Base-by-base conservation (phyloP, 768 basidiomycete genomes). In the Kwoniella sp. region DNA sequence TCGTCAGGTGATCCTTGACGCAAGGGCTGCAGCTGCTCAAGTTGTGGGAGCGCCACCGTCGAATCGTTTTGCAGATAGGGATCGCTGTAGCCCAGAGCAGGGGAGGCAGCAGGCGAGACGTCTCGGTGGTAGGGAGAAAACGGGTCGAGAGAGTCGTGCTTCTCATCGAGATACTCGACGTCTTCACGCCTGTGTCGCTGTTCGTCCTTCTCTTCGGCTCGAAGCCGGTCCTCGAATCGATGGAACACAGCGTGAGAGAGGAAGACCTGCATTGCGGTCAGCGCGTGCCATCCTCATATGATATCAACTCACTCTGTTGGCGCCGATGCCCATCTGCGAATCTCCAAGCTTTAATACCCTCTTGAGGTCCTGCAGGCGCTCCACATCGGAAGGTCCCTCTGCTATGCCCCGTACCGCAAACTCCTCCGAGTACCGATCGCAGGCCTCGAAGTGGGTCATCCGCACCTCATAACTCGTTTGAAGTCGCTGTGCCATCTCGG, bases 221-320 rank as follows among this genome's bases (percentile, higher is more conserved):
- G 84, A 11, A 98, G 78, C 3, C 83, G 82, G 65, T 99, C 89
- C 69, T 98, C 93, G 15, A 98, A 81, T 2, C 79, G 77, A 57
- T 89, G 88, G 81, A 98, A 96, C 0, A 88, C 87, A 0, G 66
- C 57, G 64, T 92, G 90, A 0, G 85, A 87, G 3, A 99, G 75
- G 80, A 89, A 98, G 38, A 92, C 85, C 91, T 95, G 49, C 14
- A 22, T 23, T 38, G 39, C 46, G 50, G 38, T 29, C 25, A 62
- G 34, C 15, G 22, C 29, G 11, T 41, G 27, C 27, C 37, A 8
- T 15, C 34, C 4, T 40, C 25, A 32, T 15, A 19, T 22, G 25
- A 28, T 6, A 5, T 15, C 9, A 1, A 70, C 80, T 49, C 57
- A 91, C 93, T 82, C 89, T 92, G 62, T 82, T 83, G 52, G 83